Base-by-base conservation (phyloP, 1,284 basidiomycete genomes). In the Dichomitus squalens region DNA sequence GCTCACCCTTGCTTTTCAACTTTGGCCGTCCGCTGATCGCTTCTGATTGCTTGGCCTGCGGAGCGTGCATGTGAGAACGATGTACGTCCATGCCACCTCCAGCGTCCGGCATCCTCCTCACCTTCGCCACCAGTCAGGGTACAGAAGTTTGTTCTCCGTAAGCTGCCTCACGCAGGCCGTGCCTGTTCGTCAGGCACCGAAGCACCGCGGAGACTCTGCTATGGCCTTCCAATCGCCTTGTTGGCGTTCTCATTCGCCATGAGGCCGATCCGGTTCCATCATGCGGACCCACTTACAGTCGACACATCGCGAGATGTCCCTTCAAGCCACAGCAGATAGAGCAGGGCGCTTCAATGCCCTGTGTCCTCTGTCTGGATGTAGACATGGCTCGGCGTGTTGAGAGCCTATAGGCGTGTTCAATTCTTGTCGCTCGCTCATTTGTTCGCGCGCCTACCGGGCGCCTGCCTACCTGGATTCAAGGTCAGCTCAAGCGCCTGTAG, bases 161-260 rank as follows among this genome's bases (percentile, higher is more conserved):
- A 58, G 58, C 55, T 2, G 25, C 49, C 51, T 57, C 51, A 57
- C 55, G 54, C 40, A 34, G 41, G 18, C 56, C 46, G 61, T 63
- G 61, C 61, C 61, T 60, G 58, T 50, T 41, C 38, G 50, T 52
- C 61, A 60, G 58, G 61, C 61, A 63, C 61, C 56, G 61, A 63
- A 63, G 57, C 56, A 41, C 39, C 54, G 29, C 50, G 35, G 21
- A 54, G 54, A 63, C 46, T 51, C 52, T 62, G 29, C 46, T 53
- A 49, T 38, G 39, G 48, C 49, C 58, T 52, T 36, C 51, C 49
- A 53, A 53, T 53, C 57, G 14, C 57, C 61, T 52, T 49, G 36
- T 40, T 51, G 58, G 56, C 50, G 58, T 25, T 31, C 56, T 58
- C 20, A 38, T 41, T 14, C 51, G 18, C 43, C 61, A 60, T 53